Base-by-base conservation (phyloP, 2,329 filamentous ascomycete species). In the Pseudogymnoascus sp. region DNA sequence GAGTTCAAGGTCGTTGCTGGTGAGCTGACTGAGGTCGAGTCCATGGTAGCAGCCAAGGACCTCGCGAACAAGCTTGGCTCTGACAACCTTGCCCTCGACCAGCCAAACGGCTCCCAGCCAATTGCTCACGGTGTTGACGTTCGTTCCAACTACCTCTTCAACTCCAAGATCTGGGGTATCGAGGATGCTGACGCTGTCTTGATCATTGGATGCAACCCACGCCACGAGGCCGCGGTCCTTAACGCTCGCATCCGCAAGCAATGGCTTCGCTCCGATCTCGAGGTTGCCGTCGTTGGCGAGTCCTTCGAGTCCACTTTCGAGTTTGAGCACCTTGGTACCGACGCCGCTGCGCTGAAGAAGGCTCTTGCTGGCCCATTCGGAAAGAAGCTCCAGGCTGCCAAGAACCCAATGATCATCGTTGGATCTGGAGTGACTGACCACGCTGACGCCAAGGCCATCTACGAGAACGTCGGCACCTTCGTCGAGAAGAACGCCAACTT, bases 201-300 rank as follows among this genome's bases (percentile, higher is more conserved):
- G 62, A 87, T 99, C 64, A 85, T 99, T 67, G 95, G 93, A 69
- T 97, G 91, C 75, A 99, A 99, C 81, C 90, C 95, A 42, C 87
- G 95, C 69, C 91, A 96, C 74, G 95, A 99, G 79, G 95, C 95
- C 66, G 91, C 95, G 63, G 91, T 95, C 59, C 84, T 99, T 50
- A 99, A 99, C 73, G 93, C 93, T 67, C 90, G 95, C 69, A 99
- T 99, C 74, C 86, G 95, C 72, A 99, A 99, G 82, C 93, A 97
- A 77, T 99, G 93, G 90, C 82, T 99, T 70, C 88, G 93, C 70
- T 97, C 95, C 37, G 93, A 97, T 70, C 86, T 99, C 23, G 89
- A 97, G 76, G 86, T 99, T 71, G 95, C 89, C 68, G 85, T 97
- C 64, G 88, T 99, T 69, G 95, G 95, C 67, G 90, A 97, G 79